Base-by-base conservation (phyloP, 1,139 yeast genomes). In the Lodderomyces margitis region DNA sequence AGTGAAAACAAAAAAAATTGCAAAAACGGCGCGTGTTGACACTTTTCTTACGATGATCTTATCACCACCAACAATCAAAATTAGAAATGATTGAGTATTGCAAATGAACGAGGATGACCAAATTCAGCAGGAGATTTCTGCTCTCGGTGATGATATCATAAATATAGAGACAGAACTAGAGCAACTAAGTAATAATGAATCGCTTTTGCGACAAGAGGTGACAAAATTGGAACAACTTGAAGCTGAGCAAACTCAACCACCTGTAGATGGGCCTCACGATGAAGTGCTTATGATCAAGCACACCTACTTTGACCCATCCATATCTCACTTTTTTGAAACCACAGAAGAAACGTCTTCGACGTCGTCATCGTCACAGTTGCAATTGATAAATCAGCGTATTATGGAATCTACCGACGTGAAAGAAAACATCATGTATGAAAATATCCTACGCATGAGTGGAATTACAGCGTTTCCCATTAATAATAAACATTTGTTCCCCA, bases 381-480 rank as follows among this genome's bases (percentile, higher is more conserved):
- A 40, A 19, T 14, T 11, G n/a, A 33, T 24, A 7, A 31, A 15
- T 2, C 11, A 42, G 30, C 20, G 23, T 25, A 38, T 46, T 39
- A n/a, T 40, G 40, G 40, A 48, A 38, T 17, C 35, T 41, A 48
- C 62, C 2, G 67, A 62, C 30, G 36, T 57, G 23, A 56, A 57
- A 21, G 68, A 65, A 34, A 62, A 62, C 48, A 64, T 68, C 12
- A 47, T 70, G 16, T 61, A 59, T 40, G 77, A 71, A 43, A 68
- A 68, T 43, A 55, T 70, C 14, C 59, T 56, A 45, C 45, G 77
- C 33, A 55, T 69, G 44, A 69, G 62, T 3, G 75, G 76, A 3
- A 48, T 67, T 23, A 69, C 77, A 0, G 70, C 72, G 0, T 71
- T 71, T 46, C 74, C 75, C 2, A 48, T 71, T 35, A 67, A 68